Evolutionary conservation across 2,329 filamentous ascomycete genomes (phyloP), one percentile per base, ranked within the genome.

Genomic region (Daldinia eschscholtzii): DNA sequence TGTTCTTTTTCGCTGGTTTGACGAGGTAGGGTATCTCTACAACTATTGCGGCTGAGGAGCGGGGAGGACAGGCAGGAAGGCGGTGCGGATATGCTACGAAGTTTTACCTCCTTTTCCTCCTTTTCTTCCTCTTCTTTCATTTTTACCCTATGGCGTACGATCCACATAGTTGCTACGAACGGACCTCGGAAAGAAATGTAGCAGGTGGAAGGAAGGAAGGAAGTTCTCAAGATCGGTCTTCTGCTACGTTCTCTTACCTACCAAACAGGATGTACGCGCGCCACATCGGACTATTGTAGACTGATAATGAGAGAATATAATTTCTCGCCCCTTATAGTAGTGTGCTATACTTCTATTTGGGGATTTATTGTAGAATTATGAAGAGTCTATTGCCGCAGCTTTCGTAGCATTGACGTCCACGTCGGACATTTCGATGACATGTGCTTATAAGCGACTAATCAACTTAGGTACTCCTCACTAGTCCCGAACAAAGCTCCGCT

Each of bases 71-170:
- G 13, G 63, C 59, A 53, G 68, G 57, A 53, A 26, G 53, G 66
- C 65, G 67, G 52, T 60, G 64, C 62, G 70, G 57, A 64, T 67
- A 39, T 72, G 64, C 70, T 64, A 70, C 67, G 67, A 67, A 67
- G 61, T 41, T 28, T 56, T 33, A 13, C 35, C 15, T 28, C 18
- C 20, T 39, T 46, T 26, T 46, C n/a, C n/a, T n/a, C n/a, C 4
- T 12, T 46, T 20, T 26, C 4, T 33, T 33, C 30, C 6, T 33
- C 30, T 9, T 9, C 30, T 33, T 33, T 2, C 30, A 33, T 33
- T 1, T 33, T 33, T 33, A 33, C 6, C 6, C 30, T 33, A 33
- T 33, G 6, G 30, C 30, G 30, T 33, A 33, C 3, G 30, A 33
- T 33, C 30, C 10, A 33, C 10, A 9, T 7, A 33, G 30, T 33